These are phyloP conservation scores for Bruguiera parviflora DNA, from an alignment of 345 rosid genomes.

Conservation along the genomic window DNA sequence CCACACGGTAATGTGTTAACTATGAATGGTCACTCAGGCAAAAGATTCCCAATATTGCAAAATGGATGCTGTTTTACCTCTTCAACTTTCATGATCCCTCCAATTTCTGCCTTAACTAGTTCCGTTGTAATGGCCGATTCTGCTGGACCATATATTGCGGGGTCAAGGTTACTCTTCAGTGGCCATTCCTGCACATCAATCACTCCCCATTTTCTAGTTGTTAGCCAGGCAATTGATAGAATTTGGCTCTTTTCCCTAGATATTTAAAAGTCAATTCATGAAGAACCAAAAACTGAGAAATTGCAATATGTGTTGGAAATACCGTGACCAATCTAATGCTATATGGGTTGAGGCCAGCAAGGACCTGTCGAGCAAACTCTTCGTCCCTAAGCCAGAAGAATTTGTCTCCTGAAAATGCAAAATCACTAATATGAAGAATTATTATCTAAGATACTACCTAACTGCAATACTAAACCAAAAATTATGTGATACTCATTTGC, in stretches of 20 bases:
- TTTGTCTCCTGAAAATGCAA: constrained; percentile 48
- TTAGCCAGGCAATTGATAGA: too few species aligned
- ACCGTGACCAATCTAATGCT: constrained; percentile 54
- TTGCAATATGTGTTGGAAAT: not conserved
- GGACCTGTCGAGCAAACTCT: constrained; percentile 70
- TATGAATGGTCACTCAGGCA: not conserved
- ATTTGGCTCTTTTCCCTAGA: too few species aligned
- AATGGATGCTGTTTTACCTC: constrained; percentile 41
- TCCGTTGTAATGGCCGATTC: constrained; percentile 66
- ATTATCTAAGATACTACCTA: too few species aligned
- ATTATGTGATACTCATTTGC: too few species aligned
- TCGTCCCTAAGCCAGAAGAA: constrained; percentile 79
- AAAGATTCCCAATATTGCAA: not conserved
- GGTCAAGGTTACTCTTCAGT: constrained; percentile 65
- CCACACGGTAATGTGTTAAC: not conserved
- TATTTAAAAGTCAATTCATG: too few species aligned
- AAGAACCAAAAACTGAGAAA: too few species aligned
- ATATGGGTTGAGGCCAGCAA: constrained; percentile 74
- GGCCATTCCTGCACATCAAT: constrained; percentile 69
- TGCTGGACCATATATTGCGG: constrained; percentile 52
- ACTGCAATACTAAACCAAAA: too few species aligned
- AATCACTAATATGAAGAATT: not conserved
- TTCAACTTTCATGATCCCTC: constrained; percentile 44
- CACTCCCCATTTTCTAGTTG: too few species aligned
- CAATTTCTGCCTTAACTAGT: constrained; percentile 45